These are phyloP conservation scores for Neurospora sp. DNA, from an alignment of 495 filamentous ascomycete genomes.

Conservation along the genomic window DNA sequence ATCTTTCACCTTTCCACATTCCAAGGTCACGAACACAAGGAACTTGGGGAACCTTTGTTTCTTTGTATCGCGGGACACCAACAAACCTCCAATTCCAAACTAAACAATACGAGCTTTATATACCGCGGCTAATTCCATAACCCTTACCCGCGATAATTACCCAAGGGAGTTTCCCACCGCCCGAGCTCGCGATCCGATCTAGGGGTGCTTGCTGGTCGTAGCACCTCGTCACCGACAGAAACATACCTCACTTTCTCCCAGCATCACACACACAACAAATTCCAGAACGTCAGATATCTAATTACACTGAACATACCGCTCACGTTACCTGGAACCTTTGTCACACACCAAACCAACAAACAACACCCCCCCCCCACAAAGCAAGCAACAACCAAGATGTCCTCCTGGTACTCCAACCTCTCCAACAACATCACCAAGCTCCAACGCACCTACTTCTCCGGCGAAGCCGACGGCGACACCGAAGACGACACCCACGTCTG, in stretches of 20 bases:
- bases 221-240: background rate
- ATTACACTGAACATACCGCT: background rate
- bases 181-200: background rate
- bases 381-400: constrained; percentile 41
- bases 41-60: background rate
- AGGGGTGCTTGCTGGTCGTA: background rate
- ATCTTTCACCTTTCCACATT: background rate
- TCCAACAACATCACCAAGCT: constrained; percentile 72
- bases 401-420: constrained; percentile 71
- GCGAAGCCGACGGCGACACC: constrained; percentile 81
- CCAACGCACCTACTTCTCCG: constrained; percentile 63
- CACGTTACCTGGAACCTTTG: background rate
- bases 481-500: constrained; percentile 93
- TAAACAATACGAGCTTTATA: background rate
- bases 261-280: background rate
- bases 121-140: background rate
- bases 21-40: background rate
- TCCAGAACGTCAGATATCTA: background rate
- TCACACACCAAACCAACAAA: background rate
- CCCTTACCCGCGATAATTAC: background rate
- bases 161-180: background rate
- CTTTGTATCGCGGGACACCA: background rate
- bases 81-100: background rate
- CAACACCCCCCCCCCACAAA: background rate
- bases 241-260: background rate